Conservation (phyloP, 176 grass and related monocot species). For the Cenchrus americanus region DNA sequence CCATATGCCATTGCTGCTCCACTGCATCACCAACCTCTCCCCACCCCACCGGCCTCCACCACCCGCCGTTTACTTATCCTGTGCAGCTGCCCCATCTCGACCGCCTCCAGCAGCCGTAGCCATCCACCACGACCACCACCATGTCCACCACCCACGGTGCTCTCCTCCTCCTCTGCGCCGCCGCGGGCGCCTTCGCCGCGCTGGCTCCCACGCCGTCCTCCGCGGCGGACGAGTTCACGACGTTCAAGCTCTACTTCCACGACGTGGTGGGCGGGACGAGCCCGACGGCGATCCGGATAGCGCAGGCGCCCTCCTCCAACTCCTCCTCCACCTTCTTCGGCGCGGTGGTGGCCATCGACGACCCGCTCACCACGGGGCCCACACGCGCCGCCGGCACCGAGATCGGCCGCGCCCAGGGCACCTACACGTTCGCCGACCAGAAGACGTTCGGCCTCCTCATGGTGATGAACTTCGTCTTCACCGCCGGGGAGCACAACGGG, state of each 20-base stretch:
- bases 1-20: too few relatives aligned
- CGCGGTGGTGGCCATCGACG: slow-evolving; percentile 67
- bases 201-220: rapidly evolving
- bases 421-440: slow-evolving; percentile 58
- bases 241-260: slow-evolving; percentile 70
- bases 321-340: slow-evolving; percentile 58
- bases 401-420: slow-evolving; percentile 74
- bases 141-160: background rate
- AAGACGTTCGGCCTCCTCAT: slow-evolving; percentile 49
- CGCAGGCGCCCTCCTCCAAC: slow-evolving; percentile 38
- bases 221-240: slow-evolving; percentile 20
- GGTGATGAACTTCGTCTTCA: slow-evolving; percentile 81
- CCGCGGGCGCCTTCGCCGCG: background rate
- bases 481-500: slow-evolving; percentile 67
- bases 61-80: background rate
- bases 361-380: slow-evolving; percentile 54
- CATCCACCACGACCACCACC: background rate
- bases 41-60: background rate
- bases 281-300: slow-evolving; percentile 59
- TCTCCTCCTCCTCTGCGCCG: background rate
- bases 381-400: background rate
- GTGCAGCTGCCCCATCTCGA: background rate
- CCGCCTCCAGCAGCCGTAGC: background rate
- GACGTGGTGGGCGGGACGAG: slow-evolving; percentile 48
- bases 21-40: too few relatives aligned